Percentiles rank a stretch among this genome's conserved stretches.
These are phyloP conservation scores for Amaranthus hypochondriacus DNA, from an alignment of 148 eudicot genomes.

Conservation along the genomic window DNA sequence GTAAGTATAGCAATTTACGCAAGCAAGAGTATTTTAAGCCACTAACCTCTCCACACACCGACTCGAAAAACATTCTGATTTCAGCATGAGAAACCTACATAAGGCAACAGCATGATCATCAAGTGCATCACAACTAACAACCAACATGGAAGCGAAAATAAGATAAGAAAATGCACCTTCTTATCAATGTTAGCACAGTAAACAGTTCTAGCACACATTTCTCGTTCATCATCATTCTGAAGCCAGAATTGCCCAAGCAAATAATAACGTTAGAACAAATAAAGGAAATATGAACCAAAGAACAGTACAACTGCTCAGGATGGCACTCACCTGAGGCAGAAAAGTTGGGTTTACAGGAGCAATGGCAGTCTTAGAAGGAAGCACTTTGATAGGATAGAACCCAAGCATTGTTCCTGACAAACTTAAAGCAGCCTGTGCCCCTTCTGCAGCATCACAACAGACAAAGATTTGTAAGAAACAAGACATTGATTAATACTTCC, in stretches of 20 bases:
- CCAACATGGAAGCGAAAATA: background rate
- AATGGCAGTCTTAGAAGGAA: slow-evolving; percentile 96
- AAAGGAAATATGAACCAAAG: background rate
- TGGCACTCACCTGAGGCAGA: slow-evolving; percentile 65
- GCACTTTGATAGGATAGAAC: slow-evolving; percentile 76
- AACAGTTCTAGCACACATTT: slow-evolving; percentile 93
- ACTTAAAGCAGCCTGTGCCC: slow-evolving; percentile 77
- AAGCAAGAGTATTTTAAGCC: background rate
- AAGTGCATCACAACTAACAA: background rate
- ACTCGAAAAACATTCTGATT: slow-evolving; percentile 72
- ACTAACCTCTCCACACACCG: slow-evolving; percentile 80
- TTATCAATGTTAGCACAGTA: slow-evolving; percentile 88
- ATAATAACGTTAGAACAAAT: background rate
- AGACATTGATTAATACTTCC: background rate
- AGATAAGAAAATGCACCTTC: slow-evolving; percentile 41
- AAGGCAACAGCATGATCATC: slow-evolving; percentile 1
- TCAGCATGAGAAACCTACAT: slow-evolving; percentile 71
- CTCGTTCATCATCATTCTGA: slow-evolving; percentile 88
- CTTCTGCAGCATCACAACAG: slow-evolving; percentile 43
- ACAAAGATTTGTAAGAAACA: background rate
- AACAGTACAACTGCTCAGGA: background rate
- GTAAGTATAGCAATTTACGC: background rate
- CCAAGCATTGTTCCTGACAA: slow-evolving; percentile 92
- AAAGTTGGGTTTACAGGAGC: slow-evolving; percentile 94
- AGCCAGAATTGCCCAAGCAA: slow-evolving; percentile 20